phyloP scores from a whole-genome alignment of 2,329 filamentous ascomycete species.

The Colletotrichum nymphaeae region DNA sequence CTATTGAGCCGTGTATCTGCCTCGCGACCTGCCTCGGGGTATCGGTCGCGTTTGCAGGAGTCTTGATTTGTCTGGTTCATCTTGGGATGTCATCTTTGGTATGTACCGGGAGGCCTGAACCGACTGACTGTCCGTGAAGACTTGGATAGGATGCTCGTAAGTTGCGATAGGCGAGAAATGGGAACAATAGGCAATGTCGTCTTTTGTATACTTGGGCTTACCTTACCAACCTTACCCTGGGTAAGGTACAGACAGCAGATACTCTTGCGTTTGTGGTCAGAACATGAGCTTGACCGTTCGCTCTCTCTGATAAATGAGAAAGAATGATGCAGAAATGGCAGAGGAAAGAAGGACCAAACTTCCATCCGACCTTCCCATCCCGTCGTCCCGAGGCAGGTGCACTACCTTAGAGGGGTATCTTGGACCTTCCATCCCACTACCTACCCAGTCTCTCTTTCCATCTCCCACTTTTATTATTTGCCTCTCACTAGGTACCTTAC shows the following conservation, averaged over 20 bases:
- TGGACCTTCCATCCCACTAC: not conserved
- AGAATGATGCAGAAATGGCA: not conserved
- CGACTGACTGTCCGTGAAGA: not conserved
- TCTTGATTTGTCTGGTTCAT: not conserved
- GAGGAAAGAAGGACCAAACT: not conserved
- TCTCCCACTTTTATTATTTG: not conserved
- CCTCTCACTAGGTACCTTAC: not conserved
- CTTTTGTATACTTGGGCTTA: not conserved
- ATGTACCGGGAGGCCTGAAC: not conserved
- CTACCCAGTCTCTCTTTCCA: not conserved
- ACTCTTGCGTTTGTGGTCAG: not conserved
- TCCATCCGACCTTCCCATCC: not conserved
- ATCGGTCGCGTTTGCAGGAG: not conserved
- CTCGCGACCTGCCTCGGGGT: conserved; percentile 19
- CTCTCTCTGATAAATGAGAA: not conserved
- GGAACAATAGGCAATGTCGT: not conserved
- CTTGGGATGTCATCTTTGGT: not conserved
- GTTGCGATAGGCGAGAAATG: not conserved
- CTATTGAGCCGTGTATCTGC: conserved; percentile 5
- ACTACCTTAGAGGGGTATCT: not conserved
- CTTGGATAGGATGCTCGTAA: not conserved
- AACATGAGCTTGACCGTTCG: not conserved
- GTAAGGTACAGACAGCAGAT: not conserved
- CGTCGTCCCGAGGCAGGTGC: not conserved
- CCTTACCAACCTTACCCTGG: not conserved